These are phyloP conservation scores for Citrullus colocynthis DNA, from an alignment of 306 rosid species.

Conservation along the genomic window DNA sequence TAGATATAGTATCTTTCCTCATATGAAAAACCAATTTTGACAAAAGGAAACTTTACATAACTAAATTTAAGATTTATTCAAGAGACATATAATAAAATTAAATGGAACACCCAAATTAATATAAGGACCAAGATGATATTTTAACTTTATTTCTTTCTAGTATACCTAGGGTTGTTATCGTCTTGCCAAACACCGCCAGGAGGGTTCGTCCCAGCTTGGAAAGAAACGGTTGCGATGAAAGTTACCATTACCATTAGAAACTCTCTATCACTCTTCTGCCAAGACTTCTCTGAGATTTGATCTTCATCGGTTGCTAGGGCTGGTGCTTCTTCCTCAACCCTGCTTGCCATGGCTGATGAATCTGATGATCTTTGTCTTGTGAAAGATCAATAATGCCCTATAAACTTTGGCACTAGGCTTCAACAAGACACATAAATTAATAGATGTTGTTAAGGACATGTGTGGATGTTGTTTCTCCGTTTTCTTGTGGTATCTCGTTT, in stretches of 20 bases:
- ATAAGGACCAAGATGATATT: too few relatives aligned
- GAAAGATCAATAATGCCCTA: too few relatives aligned
- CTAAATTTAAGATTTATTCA: too few relatives aligned
- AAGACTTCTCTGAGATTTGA: neutral
- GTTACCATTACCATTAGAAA: conserved; percentile 22
- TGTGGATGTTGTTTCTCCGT: neutral
- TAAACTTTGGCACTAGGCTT: too few relatives aligned
- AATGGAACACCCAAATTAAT: too few relatives aligned
- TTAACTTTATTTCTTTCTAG: neutral
- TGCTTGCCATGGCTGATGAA: neutral
- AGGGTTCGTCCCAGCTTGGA: conserved; percentile 21
- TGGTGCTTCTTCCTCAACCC: neutral
- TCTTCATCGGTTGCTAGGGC: neutral
- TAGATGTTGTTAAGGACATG: neutral
- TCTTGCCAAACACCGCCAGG: conserved; percentile 28
- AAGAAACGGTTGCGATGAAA: conserved; percentile 20
- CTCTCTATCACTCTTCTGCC: conserved; percentile 9
- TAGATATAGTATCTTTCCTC: too few relatives aligned
- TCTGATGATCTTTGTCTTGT: neutral
- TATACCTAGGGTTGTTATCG: neutral
- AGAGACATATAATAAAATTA: too few relatives aligned
- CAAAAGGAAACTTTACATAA: too few relatives aligned
- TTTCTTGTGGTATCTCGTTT: neutral
- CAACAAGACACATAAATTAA: neutral
- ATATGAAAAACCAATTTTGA: too few relatives aligned